These are phyloP conservation scores for Boletus pseudo-olivaceus DNA, from an alignment of 768 basidiomycete genomes.

Conservation along the genomic window DNA sequence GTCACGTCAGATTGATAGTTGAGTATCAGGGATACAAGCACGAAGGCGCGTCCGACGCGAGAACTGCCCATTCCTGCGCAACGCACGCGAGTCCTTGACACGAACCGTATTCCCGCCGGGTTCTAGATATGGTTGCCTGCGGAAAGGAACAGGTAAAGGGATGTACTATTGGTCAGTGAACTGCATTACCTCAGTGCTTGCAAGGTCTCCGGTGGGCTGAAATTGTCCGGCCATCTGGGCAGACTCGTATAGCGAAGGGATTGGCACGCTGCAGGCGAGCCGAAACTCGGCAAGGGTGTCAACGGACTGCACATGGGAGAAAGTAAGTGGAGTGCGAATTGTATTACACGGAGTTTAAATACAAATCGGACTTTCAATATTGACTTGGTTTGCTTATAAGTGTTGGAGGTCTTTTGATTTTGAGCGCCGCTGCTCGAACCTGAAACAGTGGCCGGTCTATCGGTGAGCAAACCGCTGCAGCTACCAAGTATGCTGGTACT, in stretches of 20 bases:
- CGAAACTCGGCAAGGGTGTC: background rate
- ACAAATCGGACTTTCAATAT: too few species aligned
- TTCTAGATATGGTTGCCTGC: background rate
- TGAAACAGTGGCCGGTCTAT: too few species aligned
- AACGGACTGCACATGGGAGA: too few species aligned
- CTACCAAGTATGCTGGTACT: too few species aligned
- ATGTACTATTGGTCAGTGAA: background rate
- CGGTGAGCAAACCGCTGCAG: too few species aligned
- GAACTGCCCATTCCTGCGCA: slow-evolving; percentile 10
- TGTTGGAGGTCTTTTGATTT: too few species aligned
- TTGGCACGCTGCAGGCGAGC: background rate
- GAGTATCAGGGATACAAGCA: slow-evolving; percentile 5
- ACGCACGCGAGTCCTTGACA: background rate
- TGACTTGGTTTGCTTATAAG: too few species aligned
- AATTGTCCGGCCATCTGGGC: too few species aligned
- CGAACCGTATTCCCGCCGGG: background rate
- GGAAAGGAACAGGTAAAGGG: background rate
- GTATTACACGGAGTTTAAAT: too few species aligned
- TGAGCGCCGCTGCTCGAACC: too few species aligned
- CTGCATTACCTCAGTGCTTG: background rate
- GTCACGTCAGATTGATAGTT: background rate
- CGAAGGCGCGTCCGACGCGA: slow-evolving; percentile 5
- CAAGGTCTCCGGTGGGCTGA: background rate
- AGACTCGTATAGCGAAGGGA: background rate
- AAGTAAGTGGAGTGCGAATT: too few species aligned